Conservation (phyloP, 2,329 filamentous ascomycete species). For the Leptographium lundbergii region DNA sequence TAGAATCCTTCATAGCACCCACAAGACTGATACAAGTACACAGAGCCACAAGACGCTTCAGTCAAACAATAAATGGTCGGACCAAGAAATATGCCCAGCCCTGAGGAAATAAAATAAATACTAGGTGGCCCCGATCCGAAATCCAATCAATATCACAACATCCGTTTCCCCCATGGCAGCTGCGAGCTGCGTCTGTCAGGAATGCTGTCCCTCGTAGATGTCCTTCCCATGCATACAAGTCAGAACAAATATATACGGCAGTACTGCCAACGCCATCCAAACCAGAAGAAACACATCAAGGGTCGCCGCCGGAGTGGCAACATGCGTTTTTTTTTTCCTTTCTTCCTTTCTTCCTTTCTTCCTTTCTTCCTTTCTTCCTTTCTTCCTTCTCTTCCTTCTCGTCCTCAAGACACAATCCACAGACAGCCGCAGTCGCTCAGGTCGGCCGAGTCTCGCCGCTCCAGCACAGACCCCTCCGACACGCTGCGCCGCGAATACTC, state of each 20-base stretch:
- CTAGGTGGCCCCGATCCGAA: background rate
- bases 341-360: background rate
- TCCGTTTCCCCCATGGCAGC: background rate
- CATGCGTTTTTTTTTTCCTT: too few species aligned
- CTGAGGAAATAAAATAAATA: background rate
- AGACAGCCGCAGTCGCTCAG: conserved; percentile 40
- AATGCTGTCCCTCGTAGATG: background rate
- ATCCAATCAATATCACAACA: background rate
- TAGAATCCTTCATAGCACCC: background rate
- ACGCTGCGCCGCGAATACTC: background rate
- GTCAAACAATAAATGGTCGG: too few species aligned
- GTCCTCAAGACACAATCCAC: conserved; percentile 37
- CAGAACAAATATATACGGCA: background rate
- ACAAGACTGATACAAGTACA: background rate
- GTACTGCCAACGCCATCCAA: background rate
- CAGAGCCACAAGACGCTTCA: background rate
- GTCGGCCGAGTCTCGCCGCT: conserved; percentile 17
- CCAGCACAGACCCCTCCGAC: background rate
- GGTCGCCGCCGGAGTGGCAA: too few species aligned
- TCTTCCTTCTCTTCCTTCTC: too few species aligned
- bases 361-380: background rate
- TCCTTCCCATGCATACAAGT: background rate
- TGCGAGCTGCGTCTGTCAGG: background rate
- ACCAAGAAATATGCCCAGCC: background rate
- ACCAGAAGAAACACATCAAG: background rate